These are phyloP conservation scores for Cystofilobasidium ferigula DNA, from an alignment of 768 basidiomycete genomes.

Conservation along the genomic window DNA sequence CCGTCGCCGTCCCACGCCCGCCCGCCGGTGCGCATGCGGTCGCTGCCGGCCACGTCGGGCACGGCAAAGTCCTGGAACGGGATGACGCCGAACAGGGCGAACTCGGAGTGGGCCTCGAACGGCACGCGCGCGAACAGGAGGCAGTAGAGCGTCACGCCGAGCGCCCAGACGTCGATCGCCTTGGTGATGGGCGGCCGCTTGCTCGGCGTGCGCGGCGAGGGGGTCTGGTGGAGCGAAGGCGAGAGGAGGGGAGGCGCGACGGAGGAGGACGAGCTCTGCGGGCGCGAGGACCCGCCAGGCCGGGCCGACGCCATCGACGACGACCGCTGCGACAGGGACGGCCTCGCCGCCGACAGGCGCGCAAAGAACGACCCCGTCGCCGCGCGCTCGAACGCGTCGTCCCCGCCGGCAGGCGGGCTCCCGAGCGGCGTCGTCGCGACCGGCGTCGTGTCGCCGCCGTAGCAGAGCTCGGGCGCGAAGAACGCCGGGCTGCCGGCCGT, in stretches of 20 bases:
- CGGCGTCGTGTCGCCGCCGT: slow-evolving; percentile 43
- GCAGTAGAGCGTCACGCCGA: slow-evolving; percentile 91
- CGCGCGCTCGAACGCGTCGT: slow-evolving; percentile 23
- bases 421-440: slow-evolving; percentile 17
- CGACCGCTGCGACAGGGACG: background rate
- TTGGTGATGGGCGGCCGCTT: slow-evolving; percentile 56
- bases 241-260: background rate
- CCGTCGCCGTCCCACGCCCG: slow-evolving; percentile 35
- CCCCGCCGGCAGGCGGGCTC: slow-evolving; percentile 12
- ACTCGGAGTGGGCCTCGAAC: slow-evolving; percentile 62
- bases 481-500: slow-evolving; percentile 93
- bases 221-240: background rate
- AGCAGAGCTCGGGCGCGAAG: slow-evolving; percentile 88
- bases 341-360: background rate
- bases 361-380: slow-evolving; percentile 20
- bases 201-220: background rate
- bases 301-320: background rate
- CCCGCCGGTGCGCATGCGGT: slow-evolving; percentile 55
- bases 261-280: background rate
- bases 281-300: slow-evolving; percentile 32
- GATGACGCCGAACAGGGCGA: slow-evolving; percentile 65
- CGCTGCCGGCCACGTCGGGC: slow-evolving; percentile 59
- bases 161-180: slow-evolving; percentile 94
- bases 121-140: slow-evolving; percentile 79
- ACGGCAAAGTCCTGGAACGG: slow-evolving; percentile 64